Base-by-base conservation (phyloP, 768 basidiomycete species). In the Mycena rebaudengoi region DNA sequence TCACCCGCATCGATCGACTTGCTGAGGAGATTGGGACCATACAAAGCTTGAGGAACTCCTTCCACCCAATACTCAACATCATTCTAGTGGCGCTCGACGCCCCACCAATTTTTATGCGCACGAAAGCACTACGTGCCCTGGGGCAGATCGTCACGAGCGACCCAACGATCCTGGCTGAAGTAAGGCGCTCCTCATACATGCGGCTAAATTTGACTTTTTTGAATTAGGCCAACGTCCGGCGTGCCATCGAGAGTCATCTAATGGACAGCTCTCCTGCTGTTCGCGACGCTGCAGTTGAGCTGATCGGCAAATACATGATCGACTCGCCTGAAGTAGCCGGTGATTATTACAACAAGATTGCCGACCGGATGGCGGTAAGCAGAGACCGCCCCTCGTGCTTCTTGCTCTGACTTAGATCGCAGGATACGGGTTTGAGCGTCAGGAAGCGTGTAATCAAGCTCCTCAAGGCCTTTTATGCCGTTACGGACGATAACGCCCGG, bases 281-380 rank as follows among this genome's bases (percentile, higher is more conserved):
- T 7, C 92, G 98, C 12, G 98, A 99, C 73, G 95, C 96, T 5
- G 96, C 97, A 6, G 94, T 99, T 14, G 98, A 99, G 72, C 80
- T 99, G 60, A 94, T 99, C 60, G 98, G 98, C n/a, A 97, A 95
- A 78, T 97, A 99, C 71, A 90, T 99, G 82, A 87, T 96, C 33
- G 91, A 95, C 64, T 89, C 91, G 0, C 94, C 95, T 0, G 89
- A 90, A 57, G 89, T 99, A n/a, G 94, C 93, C 0, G 86, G 86
- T 4, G 89, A 96, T 69, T 99, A 99, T 78, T 97, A 96, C 70
- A 82, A 85, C 46, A 89, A 89, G 74, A 93, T 99, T 54, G 88
- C 92, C 2, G 92, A 95, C 62, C 91, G 98, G 5, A 94, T 98
- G 67, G 91, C 93, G 37, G 96, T 98, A 77, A 74, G 88, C 79